Evolutionary conservation across 202 grass and related monocot species (phyloP).

Genomic region (Schoenoplectus tabernaemontani): DNA sequence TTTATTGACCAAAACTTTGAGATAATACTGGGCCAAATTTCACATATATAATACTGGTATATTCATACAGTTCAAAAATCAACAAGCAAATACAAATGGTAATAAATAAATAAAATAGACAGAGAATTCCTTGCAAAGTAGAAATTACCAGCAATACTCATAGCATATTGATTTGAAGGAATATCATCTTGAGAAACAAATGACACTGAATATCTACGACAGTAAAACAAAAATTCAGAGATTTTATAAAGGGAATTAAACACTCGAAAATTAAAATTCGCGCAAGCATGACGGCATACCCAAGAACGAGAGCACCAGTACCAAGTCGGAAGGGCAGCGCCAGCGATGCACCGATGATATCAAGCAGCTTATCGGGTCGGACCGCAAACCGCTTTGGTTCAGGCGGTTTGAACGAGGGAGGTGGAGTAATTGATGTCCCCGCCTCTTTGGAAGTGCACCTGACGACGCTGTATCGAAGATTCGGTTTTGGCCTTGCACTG

Average conservation of each 20-base stretch:
- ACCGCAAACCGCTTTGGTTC: conserved; percentile 58
- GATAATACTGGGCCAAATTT: background rate
- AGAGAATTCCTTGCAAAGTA: background rate
- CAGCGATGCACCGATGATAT: conserved; percentile 56
- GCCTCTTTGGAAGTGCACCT: conserved; percentile 8
- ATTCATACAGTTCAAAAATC: background rate
- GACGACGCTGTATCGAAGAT: conserved; percentile 8
- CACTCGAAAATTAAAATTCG: background rate
- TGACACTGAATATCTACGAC: conserved; percentile 54
- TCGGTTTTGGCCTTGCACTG: background rate
- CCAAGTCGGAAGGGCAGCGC: conserved; percentile 68
- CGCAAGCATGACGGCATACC: conserved; percentile 25
- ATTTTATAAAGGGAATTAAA: background rate
- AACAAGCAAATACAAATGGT: background rate
- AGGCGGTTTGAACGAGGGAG: conserved; percentile 48
- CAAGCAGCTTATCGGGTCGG: conserved; percentile 42
- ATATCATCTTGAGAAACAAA: conserved; percentile 58
- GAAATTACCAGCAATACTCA: conserved; percentile 54
- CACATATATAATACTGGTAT: background rate
- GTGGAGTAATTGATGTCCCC: conserved; percentile 28
- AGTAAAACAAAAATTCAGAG: background rate
- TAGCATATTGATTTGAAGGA: conserved; percentile 51
- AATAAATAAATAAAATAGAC: background rate
- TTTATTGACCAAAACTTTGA: background rate
- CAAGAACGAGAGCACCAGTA: conserved; percentile 54